Conservation (phyloP, 805 yeast genomes). For the Candida oleophila region DNA sequence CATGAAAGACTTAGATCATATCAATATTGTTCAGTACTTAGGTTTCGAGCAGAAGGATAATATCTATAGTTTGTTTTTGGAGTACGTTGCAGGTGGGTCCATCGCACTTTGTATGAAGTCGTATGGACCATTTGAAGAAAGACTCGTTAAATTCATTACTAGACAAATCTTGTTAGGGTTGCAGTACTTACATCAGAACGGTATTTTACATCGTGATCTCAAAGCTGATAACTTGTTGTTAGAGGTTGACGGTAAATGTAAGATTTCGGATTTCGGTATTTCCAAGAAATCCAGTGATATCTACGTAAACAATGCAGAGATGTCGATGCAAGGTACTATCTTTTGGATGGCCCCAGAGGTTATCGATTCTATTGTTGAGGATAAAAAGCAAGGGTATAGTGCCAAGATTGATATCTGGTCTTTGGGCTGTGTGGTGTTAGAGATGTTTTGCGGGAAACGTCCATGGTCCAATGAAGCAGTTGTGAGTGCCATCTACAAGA, state of each 20-base stretch:
- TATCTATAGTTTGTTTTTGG: constrained; percentile 83
- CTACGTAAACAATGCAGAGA: constrained; percentile 86
- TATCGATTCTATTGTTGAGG: constrained; percentile 75
- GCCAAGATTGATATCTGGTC: constrained; percentile 99
- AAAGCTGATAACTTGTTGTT: constrained; percentile 89
- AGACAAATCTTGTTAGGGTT: constrained; percentile 81
- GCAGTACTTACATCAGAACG: constrained; percentile 81
- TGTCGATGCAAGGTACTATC: constrained; percentile 98
- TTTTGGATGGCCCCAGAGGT: constrained; percentile 99
- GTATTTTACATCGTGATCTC: constrained; percentile 89
- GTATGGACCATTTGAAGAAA: constrained; percentile 84
- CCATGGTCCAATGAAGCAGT: constrained; percentile 98
- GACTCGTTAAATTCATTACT: constrained; percentile 67
- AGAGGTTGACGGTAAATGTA: constrained; percentile 90
- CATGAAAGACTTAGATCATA: constrained; percentile 88
- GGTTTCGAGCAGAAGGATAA: constrained; percentile 82
- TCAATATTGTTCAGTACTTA: constrained; percentile 91
- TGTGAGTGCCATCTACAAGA: constrained; percentile 88
- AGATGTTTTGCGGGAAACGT: constrained; percentile 95
- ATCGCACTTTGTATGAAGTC: constrained; percentile 81
- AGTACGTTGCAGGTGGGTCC: constrained; percentile 97
- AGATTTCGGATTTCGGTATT: constrained; percentile 95
- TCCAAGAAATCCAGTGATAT: constrained; percentile 76
- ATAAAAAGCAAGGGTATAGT: constrained; percentile 84
- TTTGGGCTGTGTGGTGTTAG: constrained; percentile 92